Evolutionary conservation across 352 stramenopile species (phyloP).

Genomic region (Globisporangium cystogenes): DNA sequence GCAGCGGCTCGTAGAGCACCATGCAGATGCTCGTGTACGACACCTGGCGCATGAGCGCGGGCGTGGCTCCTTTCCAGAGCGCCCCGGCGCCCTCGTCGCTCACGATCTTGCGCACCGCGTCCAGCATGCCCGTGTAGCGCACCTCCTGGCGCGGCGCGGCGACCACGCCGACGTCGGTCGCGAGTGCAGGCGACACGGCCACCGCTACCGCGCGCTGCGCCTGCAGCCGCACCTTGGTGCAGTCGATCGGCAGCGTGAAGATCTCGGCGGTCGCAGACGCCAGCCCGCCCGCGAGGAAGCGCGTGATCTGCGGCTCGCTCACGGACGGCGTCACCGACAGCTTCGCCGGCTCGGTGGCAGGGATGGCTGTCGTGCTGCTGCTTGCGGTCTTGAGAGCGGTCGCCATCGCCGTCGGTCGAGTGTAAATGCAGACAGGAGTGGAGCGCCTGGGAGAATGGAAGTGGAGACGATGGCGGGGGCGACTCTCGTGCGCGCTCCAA

Average conservation of each 20-base stretch:
- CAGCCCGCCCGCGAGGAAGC: conserved; percentile 63
- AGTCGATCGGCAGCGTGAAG: conserved; percentile 82
- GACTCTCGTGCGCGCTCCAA: too few relatives aligned
- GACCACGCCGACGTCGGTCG: conserved; percentile 19
- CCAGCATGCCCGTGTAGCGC: conserved; percentile 75
- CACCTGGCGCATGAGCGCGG: conserved; percentile 79
- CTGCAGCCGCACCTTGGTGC: conserved; percentile 83
- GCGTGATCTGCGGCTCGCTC: conserved; percentile 50
- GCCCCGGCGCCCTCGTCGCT: conserved; percentile 52
- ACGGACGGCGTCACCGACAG: conserved; percentile 20
- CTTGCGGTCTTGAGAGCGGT: conserved; percentile 13
- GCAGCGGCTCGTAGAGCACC: conserved; percentile 80
- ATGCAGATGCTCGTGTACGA: conserved; percentile 86
- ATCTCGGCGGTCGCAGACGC: conserved; percentile 72
- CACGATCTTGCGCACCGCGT: conserved; percentile 61
- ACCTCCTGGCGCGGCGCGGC: conserved; percentile 13
- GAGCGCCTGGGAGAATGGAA: background rate
- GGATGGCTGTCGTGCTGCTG: background rate
- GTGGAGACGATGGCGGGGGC: background rate
- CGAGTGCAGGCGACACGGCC: conserved; percentile 13
- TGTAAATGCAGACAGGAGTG: too few relatives aligned
- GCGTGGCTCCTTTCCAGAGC: conserved; percentile 75
- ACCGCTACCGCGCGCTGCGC: conserved; percentile 54
- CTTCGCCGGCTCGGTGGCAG: conserved; percentile 17
- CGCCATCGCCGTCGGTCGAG: conserved; percentile 16